phyloP scores from a whole-genome alignment of 352 stramenopile species.

The Globisporangium cystogenes region DNA sequence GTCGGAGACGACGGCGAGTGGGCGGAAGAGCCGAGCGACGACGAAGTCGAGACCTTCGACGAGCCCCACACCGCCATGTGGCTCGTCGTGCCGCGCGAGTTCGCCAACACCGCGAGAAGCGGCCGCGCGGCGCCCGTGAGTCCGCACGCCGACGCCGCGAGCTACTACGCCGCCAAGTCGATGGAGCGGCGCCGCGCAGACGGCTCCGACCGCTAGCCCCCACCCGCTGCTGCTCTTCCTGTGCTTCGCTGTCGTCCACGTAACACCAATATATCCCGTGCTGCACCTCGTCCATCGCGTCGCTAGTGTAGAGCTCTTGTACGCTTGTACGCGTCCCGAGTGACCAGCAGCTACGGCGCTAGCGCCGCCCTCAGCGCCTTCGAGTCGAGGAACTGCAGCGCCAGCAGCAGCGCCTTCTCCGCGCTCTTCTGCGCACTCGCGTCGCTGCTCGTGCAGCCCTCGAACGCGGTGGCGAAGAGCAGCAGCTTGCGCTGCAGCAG shows the following conservation, averaged over 20 bases:
- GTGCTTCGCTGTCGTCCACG: too few relatives aligned
- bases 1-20: conserved; percentile 2
- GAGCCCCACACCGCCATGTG: conserved; percentile 26
- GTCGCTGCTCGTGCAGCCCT: conserved; percentile 37
- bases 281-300: too few relatives aligned
- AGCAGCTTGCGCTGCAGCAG: conserved; percentile 53
- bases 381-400: conserved; percentile 36
- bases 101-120: conserved; percentile 6
- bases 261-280: too few relatives aligned
- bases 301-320: too few relatives aligned
- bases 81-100: conserved; percentile 41
- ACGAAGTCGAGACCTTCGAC: conserved; percentile 31
- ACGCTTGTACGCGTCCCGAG: too few relatives aligned
- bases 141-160: background rate
- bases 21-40: conserved; percentile 12
- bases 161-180: conserved; percentile 2
- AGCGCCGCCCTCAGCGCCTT: background rate
- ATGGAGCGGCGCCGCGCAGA: conserved; percentile 7
- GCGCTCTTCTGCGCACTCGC: conserved; percentile 32
- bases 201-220: background rate
- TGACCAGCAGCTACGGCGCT: background rate
- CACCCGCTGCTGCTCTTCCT: too few relatives aligned
- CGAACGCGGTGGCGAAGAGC: conserved; percentile 63
- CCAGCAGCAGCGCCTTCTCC: conserved; percentile 50
- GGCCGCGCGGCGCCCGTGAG: background rate